A percentile compares a stretch with the other conserved stretches of the same genome.
These are phyloP conservation scores for Saksenaea vasiformis DNA, from an alignment of 371 early-diverging fungal species.

Conservation along the genomic window DNA sequence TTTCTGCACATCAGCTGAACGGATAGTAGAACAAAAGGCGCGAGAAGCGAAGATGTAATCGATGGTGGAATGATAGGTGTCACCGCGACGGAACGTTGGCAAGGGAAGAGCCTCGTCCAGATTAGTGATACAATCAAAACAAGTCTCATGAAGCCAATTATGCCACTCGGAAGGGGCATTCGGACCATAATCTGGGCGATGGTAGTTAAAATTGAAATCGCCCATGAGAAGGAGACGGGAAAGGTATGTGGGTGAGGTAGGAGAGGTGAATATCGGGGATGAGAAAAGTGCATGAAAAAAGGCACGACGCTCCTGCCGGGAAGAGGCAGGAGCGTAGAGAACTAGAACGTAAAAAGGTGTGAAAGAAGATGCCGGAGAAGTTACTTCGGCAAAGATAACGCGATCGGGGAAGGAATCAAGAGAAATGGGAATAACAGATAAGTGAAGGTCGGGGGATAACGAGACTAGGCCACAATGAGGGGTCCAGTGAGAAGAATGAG, in stretches of 20 bases:
- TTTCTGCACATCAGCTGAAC: neutral
- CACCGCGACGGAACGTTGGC: conserved; percentile 8
- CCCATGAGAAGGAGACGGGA: conserved; percentile 1
- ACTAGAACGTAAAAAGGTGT: conserved; percentile 1
- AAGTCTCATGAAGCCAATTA: too few species aligned
- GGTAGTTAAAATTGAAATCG: conserved; percentile 12
- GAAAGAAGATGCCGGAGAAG: too few species aligned
- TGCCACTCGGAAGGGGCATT: too few species aligned
- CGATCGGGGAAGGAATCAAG: neutral
- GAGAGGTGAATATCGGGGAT: neutral
- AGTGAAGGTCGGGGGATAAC: neutral
- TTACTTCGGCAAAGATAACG: neutral
- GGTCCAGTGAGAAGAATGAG: neutral
- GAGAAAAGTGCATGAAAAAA: neutral
- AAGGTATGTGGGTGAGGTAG: too few species aligned
- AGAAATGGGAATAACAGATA: too few species aligned
- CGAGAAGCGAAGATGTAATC: conserved; percentile 9
- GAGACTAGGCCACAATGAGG: conserved; percentile 6
- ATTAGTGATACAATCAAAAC: neutral
- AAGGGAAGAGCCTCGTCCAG: neutral
- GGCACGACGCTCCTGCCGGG: too few species aligned
- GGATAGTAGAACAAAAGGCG: neutral
- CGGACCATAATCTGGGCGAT: neutral
- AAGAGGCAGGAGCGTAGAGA: conserved; percentile 8
- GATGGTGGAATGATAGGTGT: conserved; percentile 4